Evolutionary conservation across 2,329 filamentous ascomycete genomes (phyloP).

Genomic region (Aspergillus novoparasiticus): DNA sequence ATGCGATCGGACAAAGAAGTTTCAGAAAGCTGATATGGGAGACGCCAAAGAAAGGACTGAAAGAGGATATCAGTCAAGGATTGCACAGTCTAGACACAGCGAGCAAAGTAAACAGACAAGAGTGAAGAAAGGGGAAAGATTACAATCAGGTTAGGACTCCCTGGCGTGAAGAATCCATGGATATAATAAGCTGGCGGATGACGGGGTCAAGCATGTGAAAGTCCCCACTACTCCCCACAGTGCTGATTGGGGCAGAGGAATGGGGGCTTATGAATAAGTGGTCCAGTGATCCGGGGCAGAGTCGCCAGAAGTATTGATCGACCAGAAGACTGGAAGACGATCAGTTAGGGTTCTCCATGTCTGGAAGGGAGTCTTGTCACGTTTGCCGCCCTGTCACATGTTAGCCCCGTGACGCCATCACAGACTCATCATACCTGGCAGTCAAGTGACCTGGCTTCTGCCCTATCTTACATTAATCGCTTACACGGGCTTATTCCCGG

Average conservation of each 20-base stretch:
- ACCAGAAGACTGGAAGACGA: background rate
- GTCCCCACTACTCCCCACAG: constrained; percentile 12
- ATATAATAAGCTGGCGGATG: constrained; percentile 11
- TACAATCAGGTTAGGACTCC: background rate
- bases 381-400: constrained; percentile 3
- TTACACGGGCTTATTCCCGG: background rate
- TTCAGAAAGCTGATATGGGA: background rate
- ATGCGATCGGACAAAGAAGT: background rate
- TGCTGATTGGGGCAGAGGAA: constrained; percentile 7
- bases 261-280: background rate
- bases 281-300: constrained; percentile 8
- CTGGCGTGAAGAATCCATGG: constrained; percentile 9
- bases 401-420: background rate
- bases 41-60: background rate
- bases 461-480: background rate
- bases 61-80: background rate
- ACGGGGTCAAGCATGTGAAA: constrained; percentile 27
- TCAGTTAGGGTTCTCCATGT: background rate
- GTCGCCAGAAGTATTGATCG: background rate
- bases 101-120: background rate
- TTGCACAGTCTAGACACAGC: background rate
- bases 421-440: background rate
- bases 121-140: background rate
- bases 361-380: background rate
- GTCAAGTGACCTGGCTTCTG: background rate